Conservation (phyloP, 2,329 filamentous ascomycete genomes). For the Fusarium tricinctum region DNA sequence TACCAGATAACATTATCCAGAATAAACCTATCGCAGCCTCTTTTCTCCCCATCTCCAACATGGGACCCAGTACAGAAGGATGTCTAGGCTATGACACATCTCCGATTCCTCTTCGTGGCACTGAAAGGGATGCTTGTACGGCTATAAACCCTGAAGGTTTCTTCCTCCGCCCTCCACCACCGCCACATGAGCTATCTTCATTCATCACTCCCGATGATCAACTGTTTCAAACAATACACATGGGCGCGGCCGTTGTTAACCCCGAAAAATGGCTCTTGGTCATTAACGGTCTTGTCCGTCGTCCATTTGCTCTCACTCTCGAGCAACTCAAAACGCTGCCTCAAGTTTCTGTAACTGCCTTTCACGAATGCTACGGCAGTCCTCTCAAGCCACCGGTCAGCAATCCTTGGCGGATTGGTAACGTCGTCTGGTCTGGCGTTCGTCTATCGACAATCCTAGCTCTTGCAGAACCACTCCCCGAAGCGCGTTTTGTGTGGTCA, state of each 20-base stretch:
- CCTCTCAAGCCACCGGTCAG: conserved; percentile 1
- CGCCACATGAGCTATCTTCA: neutral
- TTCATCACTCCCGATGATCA: conserved; percentile 7
- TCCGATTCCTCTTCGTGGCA: accelerated
- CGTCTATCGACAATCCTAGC: neutral
- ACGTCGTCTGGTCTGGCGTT: conserved; percentile 21
- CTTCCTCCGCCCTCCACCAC: conserved; percentile 12
- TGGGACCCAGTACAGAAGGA: neutral
- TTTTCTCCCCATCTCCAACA: neutral
- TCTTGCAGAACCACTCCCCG: neutral
- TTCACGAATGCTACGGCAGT: conserved; percentile 32
- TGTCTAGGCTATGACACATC: neutral
- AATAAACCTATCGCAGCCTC: neutral
- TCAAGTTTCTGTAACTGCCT: conserved; percentile 7
- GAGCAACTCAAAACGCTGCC: conserved; percentile 9
- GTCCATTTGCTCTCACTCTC: conserved; percentile 4
- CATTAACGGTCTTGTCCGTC: conserved; percentile 3
- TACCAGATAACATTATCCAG: neutral
- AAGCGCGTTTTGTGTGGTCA: conserved; percentile 21
- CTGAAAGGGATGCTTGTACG: conserved; percentile 10
- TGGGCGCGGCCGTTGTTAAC: conserved; percentile 18
- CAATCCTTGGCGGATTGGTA: conserved; percentile 18
- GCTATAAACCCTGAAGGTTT: conserved; percentile 9
- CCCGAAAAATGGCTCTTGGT: neutral
- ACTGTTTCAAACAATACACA: conserved; percentile 26